phyloP scores from a whole-genome alignment of 768 basidiomycete genomes.

The Mycena alexandri region DNA sequence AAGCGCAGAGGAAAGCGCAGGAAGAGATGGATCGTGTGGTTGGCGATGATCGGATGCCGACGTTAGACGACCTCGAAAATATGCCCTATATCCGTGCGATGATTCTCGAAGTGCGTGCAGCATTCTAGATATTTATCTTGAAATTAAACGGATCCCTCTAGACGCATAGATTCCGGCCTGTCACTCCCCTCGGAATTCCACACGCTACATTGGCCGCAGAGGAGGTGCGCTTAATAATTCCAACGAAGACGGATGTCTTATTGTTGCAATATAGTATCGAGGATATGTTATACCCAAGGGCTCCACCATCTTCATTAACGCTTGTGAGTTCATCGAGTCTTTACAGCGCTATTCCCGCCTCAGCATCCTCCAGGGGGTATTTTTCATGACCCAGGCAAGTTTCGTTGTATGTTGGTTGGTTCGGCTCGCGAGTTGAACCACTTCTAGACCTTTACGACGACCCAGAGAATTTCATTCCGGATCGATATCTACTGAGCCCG shows the following conservation, averaged over 20 bases:
- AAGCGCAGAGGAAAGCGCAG: slow-evolving; percentile 42
- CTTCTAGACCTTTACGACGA: slow-evolving; percentile 23
- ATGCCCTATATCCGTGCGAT: slow-evolving; percentile 44
- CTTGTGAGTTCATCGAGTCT: slow-evolving; percentile 19
- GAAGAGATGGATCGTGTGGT: slow-evolving; percentile 46
- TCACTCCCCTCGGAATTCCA: slow-evolving; percentile 15
- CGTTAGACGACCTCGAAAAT: slow-evolving; percentile 36
- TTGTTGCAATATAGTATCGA: slow-evolving; percentile 9
- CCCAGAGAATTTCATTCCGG: slow-evolving; percentile 30
- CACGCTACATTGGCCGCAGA: slow-evolving; percentile 14
- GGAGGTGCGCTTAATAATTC: background rate
- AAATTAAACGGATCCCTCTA: background rate
- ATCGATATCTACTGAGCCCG: slow-evolving; percentile 23
- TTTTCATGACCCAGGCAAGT: slow-evolving; percentile 30
- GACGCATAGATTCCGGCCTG: slow-evolving; percentile 29
- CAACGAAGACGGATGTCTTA: background rate
- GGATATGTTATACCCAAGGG: slow-evolving; percentile 31
- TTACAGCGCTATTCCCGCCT: no score
- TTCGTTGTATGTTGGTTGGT: background rate
- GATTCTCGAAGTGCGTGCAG: slow-evolving; percentile 36
- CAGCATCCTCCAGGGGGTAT: slow-evolving; percentile 17
- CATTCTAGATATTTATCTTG: background rate
- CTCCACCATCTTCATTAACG: slow-evolving; percentile 28
- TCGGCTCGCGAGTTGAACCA: background rate
- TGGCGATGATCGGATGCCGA: slow-evolving; percentile 41